Evolutionary conservation across 495 filamentous ascomycete genomes (phyloP), one percentile per base, ranked within the genome.

Genomic region (Penicillium pancosmium): DNA sequence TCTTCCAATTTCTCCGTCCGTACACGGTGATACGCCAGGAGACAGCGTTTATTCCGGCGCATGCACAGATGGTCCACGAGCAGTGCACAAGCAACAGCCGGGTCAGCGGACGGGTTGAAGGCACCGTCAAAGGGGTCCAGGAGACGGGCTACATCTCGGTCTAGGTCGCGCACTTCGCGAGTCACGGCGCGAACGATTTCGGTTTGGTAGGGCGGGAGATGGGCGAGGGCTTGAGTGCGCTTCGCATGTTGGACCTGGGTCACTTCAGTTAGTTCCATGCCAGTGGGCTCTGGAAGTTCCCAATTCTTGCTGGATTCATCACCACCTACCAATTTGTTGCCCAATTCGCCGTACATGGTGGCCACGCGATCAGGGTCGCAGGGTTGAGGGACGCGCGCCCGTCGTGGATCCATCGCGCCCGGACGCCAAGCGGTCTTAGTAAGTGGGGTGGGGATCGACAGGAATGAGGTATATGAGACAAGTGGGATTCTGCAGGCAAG

Each of bases 61-160:
- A 97, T 97, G 59, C 90, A 92, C 4, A 98, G 78, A 67, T 98
- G 94, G 73, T 96, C 89, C 59, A 97, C 92, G 16, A 99, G 84
- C 16, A 99, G 80, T 6, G 89, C 88, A 69, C 90, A 95, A 8
- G 93, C 93, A 40, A 87, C 88, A 8, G 90, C 89, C 19, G 91
- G 91, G 62, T 98, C 87, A 2, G 86, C 83, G 23, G 88, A 84
- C 11, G 94, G 94, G 67, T 96, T 86, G 80, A 98, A 97, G 8
- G 84, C 83, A 35, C 88, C 88, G 57, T 88, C 84, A 66, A 92
- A 95, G 6, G 92, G 90, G 50, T 88, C 87, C 4, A 98, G 83
- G 46, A 94, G 84, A 57, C 84, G 81, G 9, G 84, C 77, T n/a
- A 93, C 89, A 71, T 97, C 91, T 68, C 91, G 91, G 74, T 97